Base-by-base conservation (phyloP, 768 basidiomycete genomes). In the Piloderma croceum region DNA sequence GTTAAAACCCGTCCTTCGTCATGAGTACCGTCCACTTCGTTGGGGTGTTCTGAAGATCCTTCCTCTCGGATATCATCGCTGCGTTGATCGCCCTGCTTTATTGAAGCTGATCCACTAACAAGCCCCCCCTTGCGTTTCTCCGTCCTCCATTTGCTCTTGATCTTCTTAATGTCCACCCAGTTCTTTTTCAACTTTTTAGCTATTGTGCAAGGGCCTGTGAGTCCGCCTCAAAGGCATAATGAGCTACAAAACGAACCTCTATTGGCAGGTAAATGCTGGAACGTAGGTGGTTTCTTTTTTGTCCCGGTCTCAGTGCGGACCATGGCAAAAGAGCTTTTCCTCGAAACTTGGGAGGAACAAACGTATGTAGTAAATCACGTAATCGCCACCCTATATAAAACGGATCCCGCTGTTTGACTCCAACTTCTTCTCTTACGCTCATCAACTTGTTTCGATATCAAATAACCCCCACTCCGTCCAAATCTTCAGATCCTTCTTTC, bases 181-280 rank as follows among this genome's bases (percentile, higher is more conserved):
- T 77, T 72, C 56, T 77, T 73, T 62, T 90, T 93, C 43, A 93
- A 68, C 50, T 79, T 81, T 59, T 77, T 85, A 15, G 91, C 90
- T n/a, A n/a, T n/a, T 90, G 48, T 9, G 46, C 17, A 29, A 24
- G 36, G 27, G 36, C 46, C 15, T 13, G 53, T 46, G 44, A 42
- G 34, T 19, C 23, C 24, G 18, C 20, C 25, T 43, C 37, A 25
- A 45, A n/a, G 13, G 31, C 13, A 31, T 27, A 29, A 22, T 31
- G 34, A 43, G 20, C 24, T 18, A 18, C n/a, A 20, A 33, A 24
- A 47, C 63, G 38, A 51, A 84, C 87, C 87, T 65, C 79, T 70
- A 39, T 69, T 66, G 21, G 57, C 57, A 23, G 86, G 86, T 31
- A 77, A 65, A 55, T 87, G 81, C 34, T 69, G 74, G 49, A 88